phyloP scores from a whole-genome alignment of 768 basidiomycete species.

The Naganishia randhawae region DNA sequence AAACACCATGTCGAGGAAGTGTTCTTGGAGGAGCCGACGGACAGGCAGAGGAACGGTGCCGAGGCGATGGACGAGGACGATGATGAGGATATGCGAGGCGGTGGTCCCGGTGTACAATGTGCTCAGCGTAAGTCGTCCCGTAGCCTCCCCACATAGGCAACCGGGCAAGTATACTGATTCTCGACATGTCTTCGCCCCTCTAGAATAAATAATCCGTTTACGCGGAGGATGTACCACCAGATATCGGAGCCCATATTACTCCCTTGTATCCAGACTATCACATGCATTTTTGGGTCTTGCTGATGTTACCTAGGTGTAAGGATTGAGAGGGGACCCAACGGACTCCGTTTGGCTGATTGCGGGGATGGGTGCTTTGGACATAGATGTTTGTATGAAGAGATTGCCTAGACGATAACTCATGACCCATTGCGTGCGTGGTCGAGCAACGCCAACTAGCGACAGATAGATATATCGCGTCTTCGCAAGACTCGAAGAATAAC shows the following conservation, averaged over 20 bases:
- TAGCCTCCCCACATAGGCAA: not conserved
- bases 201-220: slow-evolving; percentile 13
- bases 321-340: not conserved
- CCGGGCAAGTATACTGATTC: not conserved
- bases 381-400: not conserved
- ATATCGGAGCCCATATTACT: not conserved
- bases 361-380: not conserved
- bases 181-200: not conserved
- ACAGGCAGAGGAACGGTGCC: slow-evolving; percentile 59
- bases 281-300: slow-evolving; percentile 12
- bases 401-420: slow-evolving; percentile 3
- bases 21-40: slow-evolving; percentile 71
- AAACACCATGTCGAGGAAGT: slow-evolving; percentile 75
- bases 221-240: not conserved
- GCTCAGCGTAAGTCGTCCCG: slow-evolving; percentile 56
- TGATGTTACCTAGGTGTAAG: not conserved
- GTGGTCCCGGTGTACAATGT: slow-evolving; percentile 87
- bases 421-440: not conserved
- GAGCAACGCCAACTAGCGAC: not conserved
- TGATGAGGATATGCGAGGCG: slow-evolving; percentile 64
- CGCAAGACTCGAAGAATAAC: no score
- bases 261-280: slow-evolving; percentile 17
- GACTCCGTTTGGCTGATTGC: not conserved
- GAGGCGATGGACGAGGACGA: slow-evolving; percentile 71
- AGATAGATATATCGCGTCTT: not conserved